These are phyloP conservation scores for Alternaria ethzedia DNA, from an alignment of 2,329 filamentous ascomycete genomes.

Conservation along the genomic window DNA sequence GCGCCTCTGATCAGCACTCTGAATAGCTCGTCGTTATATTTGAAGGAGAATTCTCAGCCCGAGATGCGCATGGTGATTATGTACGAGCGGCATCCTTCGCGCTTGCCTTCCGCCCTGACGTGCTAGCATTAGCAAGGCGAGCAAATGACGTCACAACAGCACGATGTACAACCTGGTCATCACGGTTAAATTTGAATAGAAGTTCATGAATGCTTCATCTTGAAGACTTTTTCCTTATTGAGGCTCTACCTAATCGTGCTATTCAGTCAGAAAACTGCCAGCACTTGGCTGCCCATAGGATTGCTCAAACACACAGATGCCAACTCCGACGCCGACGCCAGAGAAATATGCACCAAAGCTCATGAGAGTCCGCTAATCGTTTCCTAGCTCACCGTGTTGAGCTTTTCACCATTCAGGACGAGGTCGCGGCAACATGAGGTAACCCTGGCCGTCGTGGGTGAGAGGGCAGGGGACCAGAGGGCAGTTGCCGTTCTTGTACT, in stretches of 20 bases:
- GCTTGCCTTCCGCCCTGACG: neutral
- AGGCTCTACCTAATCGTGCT: neutral
- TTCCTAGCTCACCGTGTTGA: neutral
- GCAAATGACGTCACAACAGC: neutral
- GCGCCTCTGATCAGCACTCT: neutral
- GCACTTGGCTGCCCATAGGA: neutral
- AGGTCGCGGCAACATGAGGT: conserved; percentile 15
- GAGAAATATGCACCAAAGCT: neutral
- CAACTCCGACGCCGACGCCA: neutral
- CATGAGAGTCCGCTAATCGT: neutral
- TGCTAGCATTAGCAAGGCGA: neutral
- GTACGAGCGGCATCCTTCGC: neutral
- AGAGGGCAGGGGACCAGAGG: conserved; percentile 27
- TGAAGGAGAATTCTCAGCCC: neutral
- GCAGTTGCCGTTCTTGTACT: conserved; percentile 33
- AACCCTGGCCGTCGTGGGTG: conserved; percentile 27
- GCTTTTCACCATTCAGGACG: conserved; percentile 26
- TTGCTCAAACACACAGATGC: neutral
- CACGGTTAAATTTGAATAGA: neutral
- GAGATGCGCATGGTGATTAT: neutral
- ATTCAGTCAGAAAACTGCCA: neutral
- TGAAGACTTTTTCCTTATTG: neutral
- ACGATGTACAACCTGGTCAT: neutral
- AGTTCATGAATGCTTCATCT: neutral
- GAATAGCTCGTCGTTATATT: neutral